Conservation (phyloP, 2,329 filamentous ascomycete species). For the Cytospora chrysosperma region DNA sequence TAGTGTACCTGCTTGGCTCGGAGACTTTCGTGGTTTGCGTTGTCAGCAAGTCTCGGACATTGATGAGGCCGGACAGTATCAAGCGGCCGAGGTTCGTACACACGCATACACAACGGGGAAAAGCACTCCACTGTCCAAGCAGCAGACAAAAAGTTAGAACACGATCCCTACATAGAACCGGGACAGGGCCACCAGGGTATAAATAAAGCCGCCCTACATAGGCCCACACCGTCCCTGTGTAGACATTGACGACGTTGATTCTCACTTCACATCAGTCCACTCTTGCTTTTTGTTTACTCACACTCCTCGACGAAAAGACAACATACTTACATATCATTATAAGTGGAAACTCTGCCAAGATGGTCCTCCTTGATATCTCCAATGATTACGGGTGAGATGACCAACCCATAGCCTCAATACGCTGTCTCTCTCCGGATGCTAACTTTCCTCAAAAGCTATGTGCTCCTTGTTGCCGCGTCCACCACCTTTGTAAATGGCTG, state of each 20-base stretch:
- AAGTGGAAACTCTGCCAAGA: constrained; percentile 26
- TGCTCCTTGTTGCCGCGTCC: constrained; percentile 56
- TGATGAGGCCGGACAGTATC: not conserved
- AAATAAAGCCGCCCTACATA: not conserved
- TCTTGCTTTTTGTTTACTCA: not conserved
- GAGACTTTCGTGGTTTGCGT: not conserved
- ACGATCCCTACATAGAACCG: not conserved
- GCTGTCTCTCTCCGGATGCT: not conserved
- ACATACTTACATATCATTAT: not conserved
- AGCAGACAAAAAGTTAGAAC: not conserved
- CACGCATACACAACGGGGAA: not conserved
- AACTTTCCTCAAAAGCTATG: constrained; percentile 50
- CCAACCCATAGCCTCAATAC: not conserved
- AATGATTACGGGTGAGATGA: constrained; percentile 53
- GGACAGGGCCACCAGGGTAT: not conserved
- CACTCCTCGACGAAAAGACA: not conserved
- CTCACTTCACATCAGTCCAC: not conserved
- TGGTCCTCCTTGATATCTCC: constrained; percentile 47
- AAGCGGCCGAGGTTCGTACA: not conserved
- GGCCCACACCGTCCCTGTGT: not conserved
- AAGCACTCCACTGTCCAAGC: not conserved
- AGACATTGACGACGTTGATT: not conserved
- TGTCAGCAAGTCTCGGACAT: not conserved
- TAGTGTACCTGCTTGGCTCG: not conserved
- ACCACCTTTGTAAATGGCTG: constrained; percentile 58